Base-by-base conservation (phyloP, 2,329 filamentous ascomycete species). In the Aspergillus felis region DNA sequence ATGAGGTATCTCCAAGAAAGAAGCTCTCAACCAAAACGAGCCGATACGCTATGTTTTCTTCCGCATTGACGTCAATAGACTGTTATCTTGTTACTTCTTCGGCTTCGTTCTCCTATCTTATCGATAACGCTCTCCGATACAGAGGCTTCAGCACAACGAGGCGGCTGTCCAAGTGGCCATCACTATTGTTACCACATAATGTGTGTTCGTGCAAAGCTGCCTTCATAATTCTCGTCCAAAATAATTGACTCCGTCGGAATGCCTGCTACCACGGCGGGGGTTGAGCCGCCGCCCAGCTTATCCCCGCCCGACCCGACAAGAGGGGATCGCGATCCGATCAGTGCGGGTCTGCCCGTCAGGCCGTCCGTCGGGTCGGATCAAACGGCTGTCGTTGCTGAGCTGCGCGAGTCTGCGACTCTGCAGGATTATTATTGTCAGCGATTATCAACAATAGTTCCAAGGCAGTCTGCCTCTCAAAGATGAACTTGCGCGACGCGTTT, bases 281-380 rank as follows among this genome's bases (percentile, higher is more conserved):
- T 47, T 47, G 22, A 27, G 12, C 28, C 28, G 51, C 51, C 27
- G 41, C 27, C 47, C 55, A 55, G 47, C 58, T 58, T 59, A 61
- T 59, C 51, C 59, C 35, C 53, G 51, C 49, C 53, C 54, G 56
- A 57, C 35, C 63, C 63, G 60, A 64, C 58, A 55, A 55, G 55
- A 57, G 47, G 57, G 51, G 47, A 44, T 29, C 54, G 41, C 52
- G 55, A 67, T 67, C 64, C 65, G 65, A 67, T 38, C 57, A 29
- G 24, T 27, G 53, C 55, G 55, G 54, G 32, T 17, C 32, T 35
- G 32, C 1, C 12, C 29, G 32, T 29, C 29, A 17, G 24, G 14
- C 56, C 56, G 58, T 59, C 64, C 57, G 60, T 68, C 68, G 67
- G 68, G 59, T 66, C 67, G 62, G 63, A 63, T 61, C 20, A 47